A percentile compares a stretch with the other conserved stretches of the same genome.
phyloP scores from a whole-genome alignment of 129 eudicot genomes.

The Tagetes patula region DNA sequence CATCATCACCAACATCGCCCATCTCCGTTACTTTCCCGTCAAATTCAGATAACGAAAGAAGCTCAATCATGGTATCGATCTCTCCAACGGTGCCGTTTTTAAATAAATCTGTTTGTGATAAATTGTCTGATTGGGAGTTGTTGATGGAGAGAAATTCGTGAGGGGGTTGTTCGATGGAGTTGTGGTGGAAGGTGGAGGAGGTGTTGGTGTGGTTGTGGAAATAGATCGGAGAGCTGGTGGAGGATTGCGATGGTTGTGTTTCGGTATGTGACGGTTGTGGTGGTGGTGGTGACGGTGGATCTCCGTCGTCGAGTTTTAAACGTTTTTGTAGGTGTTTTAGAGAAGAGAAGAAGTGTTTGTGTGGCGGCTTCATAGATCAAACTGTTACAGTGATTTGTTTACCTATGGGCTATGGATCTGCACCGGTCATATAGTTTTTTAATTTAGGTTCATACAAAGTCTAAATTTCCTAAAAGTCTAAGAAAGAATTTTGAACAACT shows the following conservation, averaged over 20 bases:
- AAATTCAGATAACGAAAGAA: conserved; percentile 49
- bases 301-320: conserved; percentile 47
- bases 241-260: conserved; percentile 41
- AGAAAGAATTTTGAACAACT: too few species aligned
- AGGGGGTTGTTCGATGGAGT: conserved; percentile 54
- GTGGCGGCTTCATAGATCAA: conserved; percentile 26
- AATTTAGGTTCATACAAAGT: too few species aligned
- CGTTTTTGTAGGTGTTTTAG: conserved; percentile 71
- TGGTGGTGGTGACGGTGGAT: conserved; percentile 20
- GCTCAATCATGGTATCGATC: conserved; percentile 48
- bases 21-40: conserved; percentile 28
- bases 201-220: conserved; percentile 39
- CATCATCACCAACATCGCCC: conserved; percentile 42
- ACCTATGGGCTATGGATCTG: too few species aligned
- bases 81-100: conserved; percentile 37
- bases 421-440: too few species aligned
- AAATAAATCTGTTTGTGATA: not conserved
- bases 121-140: conserved; percentile 31
- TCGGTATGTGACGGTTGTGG: conserved; percentile 20
- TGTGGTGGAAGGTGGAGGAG: conserved; percentile 40
- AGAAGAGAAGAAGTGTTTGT: conserved; percentile 62
- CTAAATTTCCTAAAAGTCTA: too few species aligned
- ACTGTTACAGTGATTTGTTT: too few species aligned
- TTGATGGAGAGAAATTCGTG: conserved; percentile 45
- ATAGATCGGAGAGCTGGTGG: conserved; percentile 50